phyloP scores from a whole-genome alignment of 768 basidiomycete genomes.

The Suillus lakei region DNA sequence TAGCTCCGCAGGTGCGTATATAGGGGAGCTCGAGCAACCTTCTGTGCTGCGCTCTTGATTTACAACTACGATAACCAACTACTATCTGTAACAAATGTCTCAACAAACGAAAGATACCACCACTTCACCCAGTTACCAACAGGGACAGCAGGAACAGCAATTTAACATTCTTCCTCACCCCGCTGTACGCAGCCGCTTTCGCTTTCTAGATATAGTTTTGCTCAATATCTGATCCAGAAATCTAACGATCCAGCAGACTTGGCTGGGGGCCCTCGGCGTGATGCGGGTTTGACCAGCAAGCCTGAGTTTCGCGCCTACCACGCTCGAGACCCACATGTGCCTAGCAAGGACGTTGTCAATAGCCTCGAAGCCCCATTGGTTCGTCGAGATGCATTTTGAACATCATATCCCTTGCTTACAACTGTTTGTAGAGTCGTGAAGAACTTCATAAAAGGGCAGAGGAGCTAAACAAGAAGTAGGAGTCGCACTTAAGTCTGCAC shows the following conservation, averaged over 20 bases:
- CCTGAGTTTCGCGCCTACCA: slow-evolving; percentile 50
- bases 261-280: slow-evolving; percentile 35
- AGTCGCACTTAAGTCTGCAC: not conserved
- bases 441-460: slow-evolving; percentile 51
- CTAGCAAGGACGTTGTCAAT: slow-evolving; percentile 46
- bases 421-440: slow-evolving; percentile 47
- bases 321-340: slow-evolving; percentile 56
- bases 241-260: slow-evolving; percentile 65
- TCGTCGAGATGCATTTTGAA: slow-evolving; percentile 18
- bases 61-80: not conserved
- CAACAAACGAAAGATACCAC: slow-evolving; percentile 4
- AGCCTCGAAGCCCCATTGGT: slow-evolving; percentile 55
- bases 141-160: slow-evolving; percentile 37
- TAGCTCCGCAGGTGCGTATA: not conserved
- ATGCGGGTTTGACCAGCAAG: slow-evolving; percentile 43
- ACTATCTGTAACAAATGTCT: not conserved
- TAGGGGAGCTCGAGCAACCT: not conserved
- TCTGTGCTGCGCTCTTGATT: not conserved
- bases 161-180: slow-evolving; percentile 67
- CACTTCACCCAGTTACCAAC: not conserved
- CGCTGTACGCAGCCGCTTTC: slow-evolving; percentile 45
- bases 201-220: not conserved
- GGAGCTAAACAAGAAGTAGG: slow-evolving; percentile 47
- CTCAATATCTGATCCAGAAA: slow-evolving; percentile 42
- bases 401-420: not conserved